These are phyloP conservation scores for Pichia sporocuriosa DNA, from an alignment of 805 yeast genomes.

Conservation along the genomic window DNA sequence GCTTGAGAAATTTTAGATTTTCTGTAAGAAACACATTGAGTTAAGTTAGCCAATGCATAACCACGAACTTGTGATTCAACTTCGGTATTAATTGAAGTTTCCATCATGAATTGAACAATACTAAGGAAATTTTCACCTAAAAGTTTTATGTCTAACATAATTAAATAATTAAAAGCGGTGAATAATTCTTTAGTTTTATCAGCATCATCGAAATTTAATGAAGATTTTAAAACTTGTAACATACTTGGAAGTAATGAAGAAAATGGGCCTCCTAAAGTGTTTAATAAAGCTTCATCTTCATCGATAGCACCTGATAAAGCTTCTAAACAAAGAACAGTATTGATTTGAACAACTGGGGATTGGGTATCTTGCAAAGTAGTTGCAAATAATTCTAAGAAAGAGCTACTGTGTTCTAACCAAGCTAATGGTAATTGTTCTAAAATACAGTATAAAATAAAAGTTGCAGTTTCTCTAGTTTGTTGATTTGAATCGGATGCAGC, in stretches of 20 bases:
- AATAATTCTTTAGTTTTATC: slow-evolving; percentile 69
- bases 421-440: slow-evolving; percentile 64
- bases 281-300: slow-evolving; percentile 43
- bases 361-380: slow-evolving; percentile 55
- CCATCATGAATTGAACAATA: slow-evolving; percentile 66
- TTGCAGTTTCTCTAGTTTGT: slow-evolving; percentile 73
- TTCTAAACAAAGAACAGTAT: slow-evolving; percentile 76
- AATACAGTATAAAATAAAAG: slow-evolving; percentile 69
- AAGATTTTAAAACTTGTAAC: slow-evolving; percentile 73
- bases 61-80: slow-evolving; percentile 78
- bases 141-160: slow-evolving; percentile 68
- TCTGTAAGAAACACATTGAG: slow-evolving; percentile 71
- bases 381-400: slow-evolving; percentile 66
- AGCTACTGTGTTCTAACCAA: slow-evolving; percentile 51
- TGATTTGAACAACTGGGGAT: slow-evolving; percentile 70
- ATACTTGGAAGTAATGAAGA: slow-evolving; percentile 66
- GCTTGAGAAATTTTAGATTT: slow-evolving; percentile 72
- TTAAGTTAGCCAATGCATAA: slow-evolving; percentile 78
- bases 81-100: slow-evolving; percentile 58
- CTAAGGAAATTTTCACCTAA: slow-evolving; percentile 68
- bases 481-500: slow-evolving; percentile 47
- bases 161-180: slow-evolving; percentile 75
- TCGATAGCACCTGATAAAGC: slow-evolving; percentile 62
- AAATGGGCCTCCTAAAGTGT: slow-evolving; percentile 42
- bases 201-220: slow-evolving; percentile 62